Base-by-base conservation (phyloP, 768 basidiomycete genomes). In the Chalciporus chontae region DNA sequence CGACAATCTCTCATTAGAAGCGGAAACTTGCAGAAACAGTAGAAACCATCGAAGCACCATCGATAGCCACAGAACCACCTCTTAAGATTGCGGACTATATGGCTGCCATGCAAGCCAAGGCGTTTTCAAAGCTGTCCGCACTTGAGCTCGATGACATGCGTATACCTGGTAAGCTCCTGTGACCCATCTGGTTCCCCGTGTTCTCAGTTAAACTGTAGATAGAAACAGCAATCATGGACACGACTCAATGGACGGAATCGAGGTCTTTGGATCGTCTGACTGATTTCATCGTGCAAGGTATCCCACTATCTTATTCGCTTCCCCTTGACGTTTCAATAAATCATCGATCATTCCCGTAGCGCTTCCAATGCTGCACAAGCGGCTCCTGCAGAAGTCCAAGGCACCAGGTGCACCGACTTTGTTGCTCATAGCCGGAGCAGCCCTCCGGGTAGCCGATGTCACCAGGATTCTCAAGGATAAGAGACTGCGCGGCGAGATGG, bases 371-470 rank as follows among this genome's bases (percentile, higher is more conserved):
- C 72, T 94, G 23, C 81, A 77, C 59, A 77, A 77, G 54, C 81
- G 90, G 48, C 70, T 97, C 10, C 74, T 77, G 23, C 92, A 95
- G 65, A 76, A 74, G 57, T 81, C 92, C 43, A 90, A 90, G 63
- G 72, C 75, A 41, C 79, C 77, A 51, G 93, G 92, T n/a, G 79
- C 91, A 34, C 95, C 95, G 2, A 90, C 91, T 3, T 72, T 96
- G 38, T 69, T 99, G 11, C 88, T 92, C 61, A 67, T 98, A 40
- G 79, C 91, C 14, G 83, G 85, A 23, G 90, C 94, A n/a, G 95
- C 95, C 4, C 75, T 97, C 31, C 80, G 95, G 44, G 94, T 93
- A n/a, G 85, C 84, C 44, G 92, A 97, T 67, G 80, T 93, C 17
- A 87, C 89, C 32, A 75, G 91, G 51, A 72, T 81, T 45, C 74